phyloP scores from a whole-genome alignment of 495 filamentous ascomycete species.

The Hamigera avellanea region DNA sequence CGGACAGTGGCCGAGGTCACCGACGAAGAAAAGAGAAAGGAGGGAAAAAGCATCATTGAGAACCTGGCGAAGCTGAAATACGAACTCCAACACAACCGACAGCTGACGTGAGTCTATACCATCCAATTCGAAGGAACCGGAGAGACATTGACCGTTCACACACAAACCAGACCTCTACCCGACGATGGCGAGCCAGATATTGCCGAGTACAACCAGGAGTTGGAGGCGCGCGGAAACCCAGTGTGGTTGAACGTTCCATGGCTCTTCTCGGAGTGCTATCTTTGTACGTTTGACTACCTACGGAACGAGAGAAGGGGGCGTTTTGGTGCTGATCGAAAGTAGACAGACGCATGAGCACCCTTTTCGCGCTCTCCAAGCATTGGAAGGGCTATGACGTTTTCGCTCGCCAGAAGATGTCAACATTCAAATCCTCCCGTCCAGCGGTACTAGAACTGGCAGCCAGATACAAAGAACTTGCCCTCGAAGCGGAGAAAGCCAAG shows the following conservation, averaged over 20 bases:
- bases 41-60: constrained; percentile 79
- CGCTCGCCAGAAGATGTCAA: constrained; percentile 77
- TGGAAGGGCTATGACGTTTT: constrained; percentile 96
- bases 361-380: constrained; percentile 63
- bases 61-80: constrained; percentile 81
- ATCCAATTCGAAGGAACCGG: too few species aligned
- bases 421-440: constrained; percentile 84
- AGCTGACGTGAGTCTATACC: constrained; percentile 52
- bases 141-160: too few species aligned
- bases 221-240: constrained; percentile 60
- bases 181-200: constrained; percentile 78
- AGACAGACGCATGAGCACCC: constrained; percentile 60
- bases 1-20: constrained; percentile 46
- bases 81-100: constrained; percentile 83
- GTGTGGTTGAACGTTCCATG: constrained; percentile 78
- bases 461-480: constrained; percentile 55
- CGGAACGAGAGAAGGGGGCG: neutral
- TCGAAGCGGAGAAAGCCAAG: constrained; percentile 36
- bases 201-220: constrained; percentile 71
- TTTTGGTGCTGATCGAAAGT: neutral
- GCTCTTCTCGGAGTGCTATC: constrained; percentile 89
- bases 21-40: constrained; percentile 49
- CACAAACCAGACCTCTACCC: constrained; percentile 48
- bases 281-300: constrained; percentile 53
- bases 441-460: constrained; percentile 82